Percentiles rank a stretch among this genome's conserved stretches.
Evolutionary conservation across 2,329 filamentous ascomycete species (phyloP).

Genomic region (Fusarium nelsonii): DNA sequence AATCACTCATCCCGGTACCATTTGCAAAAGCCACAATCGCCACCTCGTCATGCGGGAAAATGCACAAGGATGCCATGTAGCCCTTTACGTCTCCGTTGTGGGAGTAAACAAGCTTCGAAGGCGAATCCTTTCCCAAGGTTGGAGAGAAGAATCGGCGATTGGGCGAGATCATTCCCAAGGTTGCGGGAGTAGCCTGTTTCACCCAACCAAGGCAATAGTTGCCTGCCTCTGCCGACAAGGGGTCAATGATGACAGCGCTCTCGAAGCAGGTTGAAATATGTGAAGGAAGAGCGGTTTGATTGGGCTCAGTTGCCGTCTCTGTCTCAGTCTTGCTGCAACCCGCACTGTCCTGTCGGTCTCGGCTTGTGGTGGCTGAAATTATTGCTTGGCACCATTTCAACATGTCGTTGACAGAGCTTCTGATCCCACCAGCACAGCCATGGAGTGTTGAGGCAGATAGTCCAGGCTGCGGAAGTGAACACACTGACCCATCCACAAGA

Average conservation of each 20-base stretch:
- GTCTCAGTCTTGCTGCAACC: too few relatives aligned
- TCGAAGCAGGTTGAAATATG: neutral
- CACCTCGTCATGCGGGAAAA: neutral
- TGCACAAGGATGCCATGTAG: neutral
- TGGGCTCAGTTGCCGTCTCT: too few relatives aligned
- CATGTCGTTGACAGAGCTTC: conserved; percentile 1
- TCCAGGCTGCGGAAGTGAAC: neutral
- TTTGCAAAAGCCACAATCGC: neutral
- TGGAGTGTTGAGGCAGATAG: neutral
- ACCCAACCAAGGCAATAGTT: neutral
- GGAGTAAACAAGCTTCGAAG: neutral
- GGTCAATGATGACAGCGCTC: neutral
- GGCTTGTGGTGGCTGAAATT: neutral
- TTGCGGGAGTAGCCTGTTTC: neutral
- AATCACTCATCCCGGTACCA: neutral
- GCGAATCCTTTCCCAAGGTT: neutral
- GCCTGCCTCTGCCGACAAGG: neutral
- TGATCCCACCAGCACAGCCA: conserved; percentile 1
- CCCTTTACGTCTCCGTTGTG: neutral
- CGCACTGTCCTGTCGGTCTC: too few relatives aligned
- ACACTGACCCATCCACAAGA: neutral
- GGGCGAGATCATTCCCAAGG: neutral
- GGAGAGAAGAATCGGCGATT: neutral
- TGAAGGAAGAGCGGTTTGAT: too few relatives aligned
- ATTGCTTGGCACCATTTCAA: neutral